Evolutionary conservation across 441 rosid genomes (phyloP).

Genomic region (Flueggea neowawraea): DNA sequence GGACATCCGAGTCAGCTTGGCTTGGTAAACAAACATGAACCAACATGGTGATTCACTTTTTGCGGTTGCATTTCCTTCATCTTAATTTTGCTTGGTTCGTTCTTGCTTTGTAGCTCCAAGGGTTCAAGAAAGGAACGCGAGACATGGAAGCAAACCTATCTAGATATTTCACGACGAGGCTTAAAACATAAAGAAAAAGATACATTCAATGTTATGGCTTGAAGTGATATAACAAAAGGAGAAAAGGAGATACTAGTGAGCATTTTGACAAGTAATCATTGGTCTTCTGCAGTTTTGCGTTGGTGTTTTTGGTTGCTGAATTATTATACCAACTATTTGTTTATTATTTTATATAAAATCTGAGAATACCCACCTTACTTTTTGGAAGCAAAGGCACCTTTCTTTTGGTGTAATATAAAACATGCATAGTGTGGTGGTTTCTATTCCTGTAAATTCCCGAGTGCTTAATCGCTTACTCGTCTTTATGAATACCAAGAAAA

Average conservation of each 20-base stretch:
- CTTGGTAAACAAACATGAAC: constrained; percentile 34
- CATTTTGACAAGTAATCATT: constrained; percentile 23
- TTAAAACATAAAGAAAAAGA: constrained; percentile 5
- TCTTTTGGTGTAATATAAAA: constrained; percentile 18
- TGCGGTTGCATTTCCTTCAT: constrained; percentile 10
- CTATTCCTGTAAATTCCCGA: constrained; percentile 24
- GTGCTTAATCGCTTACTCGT: constrained; percentile 4
- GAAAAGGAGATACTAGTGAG: constrained; percentile 18
- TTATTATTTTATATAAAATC: constrained; percentile 24
- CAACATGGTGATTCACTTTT: constrained; percentile 8
- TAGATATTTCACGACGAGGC: constrained; percentile 12
- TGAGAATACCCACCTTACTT: constrained; percentile 12
- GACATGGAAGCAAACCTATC: constrained; percentile 28
- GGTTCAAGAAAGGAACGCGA: constrained; percentile 25
- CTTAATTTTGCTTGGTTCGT: constrained; percentile 6
- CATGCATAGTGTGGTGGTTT: constrained; percentile 9
- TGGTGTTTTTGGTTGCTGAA: constrained; percentile 23
- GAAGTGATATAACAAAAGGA: constrained; percentile 21
- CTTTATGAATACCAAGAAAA: background rate
- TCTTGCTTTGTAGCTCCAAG: constrained; percentile 34
- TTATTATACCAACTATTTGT: constrained; percentile 23
- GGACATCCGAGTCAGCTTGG: constrained; percentile 80
- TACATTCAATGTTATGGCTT: constrained; percentile 5
- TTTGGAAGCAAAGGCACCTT: constrained; percentile 18
- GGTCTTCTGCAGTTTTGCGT: constrained; percentile 19